Evolutionary conservation across 768 basidiomycete genomes (phyloP).

Genomic region (Boletus rufocinnamomeus): DNA sequence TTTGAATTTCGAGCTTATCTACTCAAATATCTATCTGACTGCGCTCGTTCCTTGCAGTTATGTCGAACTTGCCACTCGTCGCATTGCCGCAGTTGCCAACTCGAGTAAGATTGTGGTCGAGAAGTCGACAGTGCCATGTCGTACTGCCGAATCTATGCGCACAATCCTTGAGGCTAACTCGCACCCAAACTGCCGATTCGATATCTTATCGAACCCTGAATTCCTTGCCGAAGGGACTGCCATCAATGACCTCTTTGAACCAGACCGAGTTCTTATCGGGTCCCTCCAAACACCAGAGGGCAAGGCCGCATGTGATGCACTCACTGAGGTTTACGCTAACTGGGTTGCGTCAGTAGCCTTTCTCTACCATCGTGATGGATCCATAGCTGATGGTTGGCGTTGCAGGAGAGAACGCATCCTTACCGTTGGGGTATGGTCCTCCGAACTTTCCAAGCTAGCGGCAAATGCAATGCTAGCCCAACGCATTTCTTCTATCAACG

Average conservation of each 20-base stretch:
- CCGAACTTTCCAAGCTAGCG: slow-evolving; percentile 96
- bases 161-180: slow-evolving; percentile 99
- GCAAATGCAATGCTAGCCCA: slow-evolving; percentile 99
- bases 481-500: slow-evolving; percentile 97
- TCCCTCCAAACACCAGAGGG: slow-evolving; percentile 91
- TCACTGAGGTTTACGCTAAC: slow-evolving; percentile 86
- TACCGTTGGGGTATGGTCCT: slow-evolving; percentile 97
- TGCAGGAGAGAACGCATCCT: slow-evolving; percentile 73
- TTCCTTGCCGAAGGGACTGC: slow-evolving; percentile 99
- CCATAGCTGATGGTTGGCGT: slow-evolving; percentile 3
- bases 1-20: slow-evolving; percentile 42
- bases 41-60: slow-evolving; percentile 57
- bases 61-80: slow-evolving; percentile 94
- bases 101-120: slow-evolving; percentile 98
- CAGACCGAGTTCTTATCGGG: slow-evolving; percentile 97
- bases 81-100: slow-evolving; percentile 88
- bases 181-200: slow-evolving; percentile 85
- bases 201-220: slow-evolving; percentile 99
- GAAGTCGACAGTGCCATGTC: slow-evolving; percentile 98
- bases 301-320: slow-evolving; percentile 71
- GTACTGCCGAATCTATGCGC: slow-evolving; percentile 99
- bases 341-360: slow-evolving; percentile 83
- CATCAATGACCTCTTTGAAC: slow-evolving; percentile 81
- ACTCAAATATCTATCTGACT: slow-evolving; percentile 12
- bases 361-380: background rate